Evolutionary conservation across 176 grass and related monocot genomes (phyloP).

Genomic region (Bothriochloa decipiens): DNA sequence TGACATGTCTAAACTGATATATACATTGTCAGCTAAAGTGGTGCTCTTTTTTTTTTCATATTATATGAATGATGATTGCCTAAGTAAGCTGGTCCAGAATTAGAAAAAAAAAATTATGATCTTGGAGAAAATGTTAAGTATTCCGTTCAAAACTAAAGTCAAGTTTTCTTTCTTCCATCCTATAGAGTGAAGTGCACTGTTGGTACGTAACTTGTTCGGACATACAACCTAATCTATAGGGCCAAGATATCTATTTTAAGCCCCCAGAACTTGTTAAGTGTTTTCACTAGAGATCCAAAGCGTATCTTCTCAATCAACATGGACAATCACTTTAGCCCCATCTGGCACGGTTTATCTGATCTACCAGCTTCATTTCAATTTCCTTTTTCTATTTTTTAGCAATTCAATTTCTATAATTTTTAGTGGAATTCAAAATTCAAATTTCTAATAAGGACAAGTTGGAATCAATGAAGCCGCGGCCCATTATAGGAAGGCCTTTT

Average conservation of each 20-base stretch:
- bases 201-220: no score
- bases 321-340: no score
- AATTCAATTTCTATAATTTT: no score
- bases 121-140: background rate
- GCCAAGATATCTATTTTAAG: no score
- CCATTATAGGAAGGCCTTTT: background rate
- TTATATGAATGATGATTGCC: background rate
- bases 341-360: no score
- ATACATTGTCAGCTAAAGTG: slow-evolving; percentile 15
- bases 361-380: background rate
- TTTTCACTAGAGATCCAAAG: no score
- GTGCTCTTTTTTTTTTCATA: background rate
- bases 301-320: no score
- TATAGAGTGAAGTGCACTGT: background rate
- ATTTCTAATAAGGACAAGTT: background rate
- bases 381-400: no score
- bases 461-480: background rate
- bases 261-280: no score
- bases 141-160: background rate
- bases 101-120: background rate
- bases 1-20: background rate
- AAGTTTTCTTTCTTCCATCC: background rate
- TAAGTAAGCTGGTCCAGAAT: background rate
- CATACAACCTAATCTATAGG: no score
- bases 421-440: no score